These are phyloP conservation scores for Mrakia hoshinonis DNA, from an alignment of 768 basidiomycete species.

Conservation along the genomic window DNA sequence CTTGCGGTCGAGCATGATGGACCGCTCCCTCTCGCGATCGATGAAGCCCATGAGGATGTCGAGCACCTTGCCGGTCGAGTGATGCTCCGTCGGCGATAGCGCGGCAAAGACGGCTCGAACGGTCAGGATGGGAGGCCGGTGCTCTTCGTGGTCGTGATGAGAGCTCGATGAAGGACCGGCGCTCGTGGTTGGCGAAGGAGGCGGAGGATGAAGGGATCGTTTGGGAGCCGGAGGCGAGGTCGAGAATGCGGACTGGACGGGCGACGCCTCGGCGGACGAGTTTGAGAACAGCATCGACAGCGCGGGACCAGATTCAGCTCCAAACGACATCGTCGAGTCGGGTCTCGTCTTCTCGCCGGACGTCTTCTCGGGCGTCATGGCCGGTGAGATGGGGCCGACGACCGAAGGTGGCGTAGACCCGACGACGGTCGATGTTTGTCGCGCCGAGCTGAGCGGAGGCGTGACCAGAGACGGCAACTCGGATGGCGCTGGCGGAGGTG, in stretches of 20 bases:
- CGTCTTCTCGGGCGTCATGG: neutral
- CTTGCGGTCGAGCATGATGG: conserved; percentile 3
- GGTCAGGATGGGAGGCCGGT: neutral
- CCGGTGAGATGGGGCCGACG: neutral
- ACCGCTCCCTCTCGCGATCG: conserved; percentile 15
- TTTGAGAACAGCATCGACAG: neutral
- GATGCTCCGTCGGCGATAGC: neutral
- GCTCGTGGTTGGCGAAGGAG: neutral
- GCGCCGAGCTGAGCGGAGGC: neutral
- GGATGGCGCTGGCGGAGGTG: neutral
- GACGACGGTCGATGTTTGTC: neutral
- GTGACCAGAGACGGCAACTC: neutral
- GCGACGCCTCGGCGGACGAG: neutral
- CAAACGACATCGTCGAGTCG: neutral
- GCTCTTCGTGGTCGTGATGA: neutral
- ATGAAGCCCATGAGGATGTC: conserved; percentile 19
- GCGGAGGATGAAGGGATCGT: neutral
- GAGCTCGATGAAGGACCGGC: neutral
- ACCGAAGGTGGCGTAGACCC: neutral
- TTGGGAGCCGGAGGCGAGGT: neutral
- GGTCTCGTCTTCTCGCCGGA: neutral
- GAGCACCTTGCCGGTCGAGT: conserved; percentile 19
- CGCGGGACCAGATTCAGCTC: neutral
- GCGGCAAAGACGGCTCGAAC: conserved; percentile 12
- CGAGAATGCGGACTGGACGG: neutral